Percentiles rank a stretch among this genome's conserved stretches.
phyloP scores from a whole-genome alignment of 73 alveolate species.

The Paramecium pentaurelia region DNA sequence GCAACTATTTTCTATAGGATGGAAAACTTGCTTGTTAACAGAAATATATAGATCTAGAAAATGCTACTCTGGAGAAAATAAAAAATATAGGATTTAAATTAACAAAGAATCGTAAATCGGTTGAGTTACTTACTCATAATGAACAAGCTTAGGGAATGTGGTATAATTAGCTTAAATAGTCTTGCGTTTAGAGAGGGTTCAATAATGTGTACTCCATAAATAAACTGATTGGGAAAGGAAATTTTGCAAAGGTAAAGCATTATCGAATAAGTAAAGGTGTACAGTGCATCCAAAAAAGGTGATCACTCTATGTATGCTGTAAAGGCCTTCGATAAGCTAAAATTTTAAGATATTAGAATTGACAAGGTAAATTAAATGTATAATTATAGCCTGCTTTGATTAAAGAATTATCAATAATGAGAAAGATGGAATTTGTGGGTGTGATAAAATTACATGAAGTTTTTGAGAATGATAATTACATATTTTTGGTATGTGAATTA shows the following conservation, averaged over 20 bases:
- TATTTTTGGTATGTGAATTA: slow-evolving; percentile 45
- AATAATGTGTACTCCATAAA: slow-evolving; percentile 23
- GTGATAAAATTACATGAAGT: slow-evolving; percentile 53
- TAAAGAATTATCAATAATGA: slow-evolving; percentile 52
- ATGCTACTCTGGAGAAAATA: not conserved
- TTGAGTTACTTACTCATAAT: slow-evolving; percentile 39
- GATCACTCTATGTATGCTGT: slow-evolving; percentile 40
- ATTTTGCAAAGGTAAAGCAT: slow-evolving; percentile 47
- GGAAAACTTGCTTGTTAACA: not conserved
- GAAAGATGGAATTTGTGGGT: slow-evolving; percentile 49
- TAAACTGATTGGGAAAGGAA: slow-evolving; percentile 59
- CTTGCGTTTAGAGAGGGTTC: slow-evolving; percentile 43
- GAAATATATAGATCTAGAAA: not conserved
- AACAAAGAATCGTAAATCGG: slow-evolving; percentile 34
- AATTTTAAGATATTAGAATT: slow-evolving; percentile 35
- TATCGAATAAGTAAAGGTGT: not conserved
- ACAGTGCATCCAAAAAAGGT: slow-evolving; percentile 26
- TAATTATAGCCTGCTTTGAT: slow-evolving; percentile 43
- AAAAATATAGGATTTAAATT: slow-evolving; percentile 32
- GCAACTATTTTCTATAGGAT: not conserved
- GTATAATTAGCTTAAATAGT: slow-evolving; percentile 39
- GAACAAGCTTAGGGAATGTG: slow-evolving; percentile 29
- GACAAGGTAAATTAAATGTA: not conserved
- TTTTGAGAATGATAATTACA: slow-evolving; percentile 52
- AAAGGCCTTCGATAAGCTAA: slow-evolving; percentile 53